These are phyloP conservation scores for Leccinum proliferum DNA, from an alignment of 1,284 basidiomycete species.

Conservation along the genomic window DNA sequence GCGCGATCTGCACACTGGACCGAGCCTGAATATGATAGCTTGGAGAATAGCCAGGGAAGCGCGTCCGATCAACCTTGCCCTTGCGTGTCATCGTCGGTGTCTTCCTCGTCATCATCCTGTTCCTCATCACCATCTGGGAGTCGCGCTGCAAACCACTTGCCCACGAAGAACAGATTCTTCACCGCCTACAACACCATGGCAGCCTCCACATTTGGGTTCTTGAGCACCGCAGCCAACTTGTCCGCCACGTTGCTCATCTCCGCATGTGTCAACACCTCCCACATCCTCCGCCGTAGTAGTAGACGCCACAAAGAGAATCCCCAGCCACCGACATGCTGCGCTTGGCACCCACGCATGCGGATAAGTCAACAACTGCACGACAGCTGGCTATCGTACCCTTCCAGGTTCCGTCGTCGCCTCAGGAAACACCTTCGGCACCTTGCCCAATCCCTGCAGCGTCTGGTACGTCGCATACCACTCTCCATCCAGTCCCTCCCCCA, in stretches of 20 bases:
- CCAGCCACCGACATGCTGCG: constrained; percentile 75
- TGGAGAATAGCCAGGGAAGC: constrained; percentile 91
- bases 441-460: constrained; percentile 61
- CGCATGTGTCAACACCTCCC: constrained; percentile 35
- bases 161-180: constrained; percentile 92
- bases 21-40: constrained; percentile 84
- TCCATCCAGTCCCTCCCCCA: constrained; percentile 34
- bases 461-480: constrained; percentile 90
- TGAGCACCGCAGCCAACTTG: constrained; percentile 78
- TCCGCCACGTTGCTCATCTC: constrained; percentile 70
- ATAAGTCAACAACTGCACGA: constrained; percentile 73
- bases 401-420: constrained; percentile 28
- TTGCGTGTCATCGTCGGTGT: constrained; percentile 12
- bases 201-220: constrained; percentile 78
- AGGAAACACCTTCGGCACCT: constrained; percentile 61
- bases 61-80: constrained; percentile 43
- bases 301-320: constrained; percentile 56
- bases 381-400: constrained; percentile 56
- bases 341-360: constrained; percentile 95
- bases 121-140: constrained; percentile 9
- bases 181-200: constrained; percentile 81
- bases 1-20: constrained; percentile 59
- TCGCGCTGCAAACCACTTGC: constrained; percentile 66
- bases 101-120: constrained; percentile 17
- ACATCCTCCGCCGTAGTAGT: background rate